Conservation (phyloP, 225 moss, liverwort and hornwort genomes). For the Thuidium tamariscinum region DNA sequence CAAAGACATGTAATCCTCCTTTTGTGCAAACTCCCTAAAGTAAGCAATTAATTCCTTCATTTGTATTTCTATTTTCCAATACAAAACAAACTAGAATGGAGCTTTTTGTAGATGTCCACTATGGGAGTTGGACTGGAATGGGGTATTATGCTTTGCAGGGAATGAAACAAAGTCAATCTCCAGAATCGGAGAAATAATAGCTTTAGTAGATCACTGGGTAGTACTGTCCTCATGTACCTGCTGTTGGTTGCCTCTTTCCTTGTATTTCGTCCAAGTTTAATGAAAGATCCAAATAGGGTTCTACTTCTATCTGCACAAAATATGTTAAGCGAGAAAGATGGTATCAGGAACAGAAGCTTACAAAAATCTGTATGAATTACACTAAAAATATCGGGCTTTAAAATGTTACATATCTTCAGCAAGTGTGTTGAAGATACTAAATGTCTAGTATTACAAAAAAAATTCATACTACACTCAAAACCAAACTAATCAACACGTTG, state of each 20-base stretch:
- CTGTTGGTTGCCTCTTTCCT: neutral
- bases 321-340: neutral
- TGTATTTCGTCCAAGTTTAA: neutral
- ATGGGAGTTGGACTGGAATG: too few relatives aligned
- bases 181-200: neutral
- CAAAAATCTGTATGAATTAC: neutral
- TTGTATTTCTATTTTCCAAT: too few relatives aligned
- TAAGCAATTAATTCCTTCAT: too few relatives aligned
- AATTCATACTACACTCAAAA: neutral
- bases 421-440: neutral
- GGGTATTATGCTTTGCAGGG: too few relatives aligned
- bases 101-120: too few relatives aligned
- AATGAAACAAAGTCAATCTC: neutral
- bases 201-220: neutral
- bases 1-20: too few relatives aligned
- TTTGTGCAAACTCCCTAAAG: too few relatives aligned
- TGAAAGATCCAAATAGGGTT: neutral
- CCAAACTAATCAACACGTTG: neutral
- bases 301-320: neutral
- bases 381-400: neutral
- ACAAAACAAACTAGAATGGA: too few relatives aligned
- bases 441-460: neutral
- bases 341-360: neutral
- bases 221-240: neutral
- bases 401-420: neutral